These are phyloP conservation scores for Coniochaeta hoffmannii DNA, from an alignment of 2,329 filamentous ascomycete species.

Conservation along the genomic window DNA sequence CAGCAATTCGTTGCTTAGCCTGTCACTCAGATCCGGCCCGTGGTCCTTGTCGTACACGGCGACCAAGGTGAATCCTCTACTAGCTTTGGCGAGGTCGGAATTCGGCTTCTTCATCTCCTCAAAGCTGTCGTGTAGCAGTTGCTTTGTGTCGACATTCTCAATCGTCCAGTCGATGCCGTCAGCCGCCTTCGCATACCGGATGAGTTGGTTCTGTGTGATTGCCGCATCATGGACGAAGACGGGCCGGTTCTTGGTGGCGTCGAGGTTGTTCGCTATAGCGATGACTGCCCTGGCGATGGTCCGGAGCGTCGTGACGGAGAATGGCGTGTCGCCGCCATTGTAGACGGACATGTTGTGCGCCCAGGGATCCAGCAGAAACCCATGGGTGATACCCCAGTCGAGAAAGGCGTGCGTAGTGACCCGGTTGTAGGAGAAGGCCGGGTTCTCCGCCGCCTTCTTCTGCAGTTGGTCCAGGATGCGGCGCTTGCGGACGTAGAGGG, in stretches of 20 bases:
- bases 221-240: slow-evolving; percentile 47
- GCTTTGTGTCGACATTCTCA: not conserved
- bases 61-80: not conserved
- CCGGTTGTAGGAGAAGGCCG: slow-evolving; percentile 28
- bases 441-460: slow-evolving; percentile 28
- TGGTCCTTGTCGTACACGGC: not conserved
- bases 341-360: slow-evolving; percentile 42
- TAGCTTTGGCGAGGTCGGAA: not conserved
- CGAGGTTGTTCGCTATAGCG: slow-evolving; percentile 37
- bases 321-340: slow-evolving; percentile 44
- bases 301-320: slow-evolving; percentile 40
- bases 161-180: slow-evolving; percentile 5
- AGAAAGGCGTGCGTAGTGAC: slow-evolving; percentile 18
- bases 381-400: slow-evolving; percentile 41
- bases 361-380: slow-evolving; percentile 40
- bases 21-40: not conserved
- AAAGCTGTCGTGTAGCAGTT: not conserved
- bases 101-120: not conserved
- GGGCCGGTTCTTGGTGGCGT: slow-evolving; percentile 46
- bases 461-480: slow-evolving; percentile 40
- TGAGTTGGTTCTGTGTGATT: slow-evolving; percentile 46
- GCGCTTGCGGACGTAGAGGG: slow-evolving; percentile 19
- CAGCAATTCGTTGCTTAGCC: not conserved
- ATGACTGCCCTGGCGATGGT: slow-evolving; percentile 43
- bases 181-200: slow-evolving; percentile 17